These are phyloP conservation scores for Pugionium dolabratum DNA, from an alignment of 345 rosid species.

Conservation along the genomic window DNA sequence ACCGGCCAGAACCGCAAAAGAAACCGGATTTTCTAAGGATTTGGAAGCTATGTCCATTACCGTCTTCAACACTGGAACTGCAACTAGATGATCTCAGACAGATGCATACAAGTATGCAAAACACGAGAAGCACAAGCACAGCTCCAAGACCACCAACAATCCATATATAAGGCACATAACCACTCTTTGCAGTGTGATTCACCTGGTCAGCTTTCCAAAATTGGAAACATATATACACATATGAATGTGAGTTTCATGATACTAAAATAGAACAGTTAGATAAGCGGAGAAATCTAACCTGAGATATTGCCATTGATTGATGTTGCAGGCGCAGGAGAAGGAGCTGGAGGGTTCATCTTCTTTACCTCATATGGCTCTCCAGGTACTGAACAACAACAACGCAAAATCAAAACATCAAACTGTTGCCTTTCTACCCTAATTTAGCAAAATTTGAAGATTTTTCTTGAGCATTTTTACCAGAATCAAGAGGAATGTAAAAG, in stretches of 20 bases:
- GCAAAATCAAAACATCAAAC: slow-evolving; percentile 9
- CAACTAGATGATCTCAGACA: slow-evolving; percentile 68
- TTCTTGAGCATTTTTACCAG: slow-evolving; percentile 48
- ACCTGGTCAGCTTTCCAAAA: slow-evolving; percentile 56
- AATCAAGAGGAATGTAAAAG: slow-evolving; percentile 79
- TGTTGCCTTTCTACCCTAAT: neutral
- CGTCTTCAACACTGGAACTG: slow-evolving; percentile 41
- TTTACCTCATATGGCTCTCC: slow-evolving; percentile 71
- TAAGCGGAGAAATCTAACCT: slow-evolving; percentile 45
- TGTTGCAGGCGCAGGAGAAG: slow-evolving; percentile 62
- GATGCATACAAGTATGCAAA: slow-evolving; percentile 54
- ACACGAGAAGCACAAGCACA: slow-evolving; percentile 59
- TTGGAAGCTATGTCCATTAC: slow-evolving; percentile 69
- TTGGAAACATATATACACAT: slow-evolving; percentile 8
- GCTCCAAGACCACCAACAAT: slow-evolving; percentile 75
- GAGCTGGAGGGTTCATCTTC: slow-evolving; percentile 49
- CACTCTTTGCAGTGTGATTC: slow-evolving; percentile 45
- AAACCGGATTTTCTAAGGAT: slow-evolving; percentile 85
- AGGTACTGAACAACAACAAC: slow-evolving; percentile 57
- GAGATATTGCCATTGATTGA: slow-evolving; percentile 46
- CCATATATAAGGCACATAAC: slow-evolving; percentile 73
- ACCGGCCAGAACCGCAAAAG: slow-evolving; percentile 86
- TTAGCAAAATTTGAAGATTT: neutral
- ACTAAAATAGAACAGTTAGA: slow-evolving; percentile 13
- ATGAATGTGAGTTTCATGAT: slow-evolving; percentile 19